Percentiles rank a stretch among this genome's conserved stretches.
These are phyloP conservation scores for Zoysia matrella DNA, from an alignment of 202 grass and related monocot species.

Conservation along the genomic window DNA sequence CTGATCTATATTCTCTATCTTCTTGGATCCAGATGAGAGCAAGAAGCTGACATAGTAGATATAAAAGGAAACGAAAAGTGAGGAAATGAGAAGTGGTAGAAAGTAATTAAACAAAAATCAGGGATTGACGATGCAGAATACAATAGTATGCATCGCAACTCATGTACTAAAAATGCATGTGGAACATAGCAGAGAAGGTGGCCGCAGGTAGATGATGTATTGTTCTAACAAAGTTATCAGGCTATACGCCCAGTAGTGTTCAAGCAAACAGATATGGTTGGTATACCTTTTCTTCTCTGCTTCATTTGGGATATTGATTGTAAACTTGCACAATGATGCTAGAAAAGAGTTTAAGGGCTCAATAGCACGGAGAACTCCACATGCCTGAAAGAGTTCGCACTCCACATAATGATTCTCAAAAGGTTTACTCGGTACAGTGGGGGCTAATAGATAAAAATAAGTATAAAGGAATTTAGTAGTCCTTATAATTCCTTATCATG, in stretches of 20 bases:
- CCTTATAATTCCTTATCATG: background rate
- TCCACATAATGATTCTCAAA: constrained; percentile 42
- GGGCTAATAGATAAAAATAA: constrained; percentile 26
- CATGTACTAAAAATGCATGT: constrained; percentile 14
- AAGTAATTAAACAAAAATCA: constrained; percentile 17
- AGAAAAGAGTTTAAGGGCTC: constrained; percentile 98
- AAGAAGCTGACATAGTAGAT: constrained; percentile 55
- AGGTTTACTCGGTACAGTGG: constrained; percentile 12
- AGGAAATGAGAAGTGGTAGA: constrained; percentile 11
- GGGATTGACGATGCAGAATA: constrained; percentile 16
- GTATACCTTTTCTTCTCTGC: constrained; percentile 91
- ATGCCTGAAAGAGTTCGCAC: constrained; percentile 75
- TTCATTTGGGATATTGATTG: constrained; percentile 92
- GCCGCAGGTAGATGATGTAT: background rate
- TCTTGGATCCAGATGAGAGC: constrained; percentile 91
- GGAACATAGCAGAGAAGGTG: background rate
- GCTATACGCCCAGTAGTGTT: constrained; percentile 4
- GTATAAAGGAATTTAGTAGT: constrained; percentile 17
- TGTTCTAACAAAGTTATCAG: constrained; percentile 18
- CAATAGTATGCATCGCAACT: background rate
- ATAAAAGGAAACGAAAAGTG: constrained; percentile 20
- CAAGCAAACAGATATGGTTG: constrained; percentile 26
- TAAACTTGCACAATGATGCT: constrained; percentile 99
- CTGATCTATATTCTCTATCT: constrained; percentile 73
- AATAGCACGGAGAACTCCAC: constrained; percentile 91